Percentiles rank a stretch among this genome's conserved stretches.
These are phyloP conservation scores for Begonia peltatifolia DNA, from an alignment of 306 rosid species.

Conservation along the genomic window DNA sequence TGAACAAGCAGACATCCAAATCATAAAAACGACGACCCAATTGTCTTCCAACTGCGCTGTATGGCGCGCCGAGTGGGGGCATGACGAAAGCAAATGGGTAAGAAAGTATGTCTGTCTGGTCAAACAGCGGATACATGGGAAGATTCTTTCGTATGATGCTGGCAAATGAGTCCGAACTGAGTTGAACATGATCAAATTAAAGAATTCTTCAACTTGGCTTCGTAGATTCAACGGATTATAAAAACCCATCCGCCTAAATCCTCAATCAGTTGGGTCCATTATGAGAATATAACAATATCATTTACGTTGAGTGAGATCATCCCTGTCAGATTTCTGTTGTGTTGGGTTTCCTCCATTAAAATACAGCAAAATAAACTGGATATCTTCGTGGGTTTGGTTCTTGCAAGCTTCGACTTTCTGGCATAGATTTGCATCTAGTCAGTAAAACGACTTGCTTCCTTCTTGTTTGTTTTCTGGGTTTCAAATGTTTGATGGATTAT, in stretches of 20 bases:
- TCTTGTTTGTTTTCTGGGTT: no score
- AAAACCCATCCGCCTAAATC: slow-evolving; percentile 13
- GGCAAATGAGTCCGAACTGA: slow-evolving; percentile 28
- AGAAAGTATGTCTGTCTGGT: not conserved
- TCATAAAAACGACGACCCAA: no score
- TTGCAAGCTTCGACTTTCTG: no score
- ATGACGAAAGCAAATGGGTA: no score
- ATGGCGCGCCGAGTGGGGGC: no score
- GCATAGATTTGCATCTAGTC: no score
- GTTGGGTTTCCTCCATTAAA: not conserved
- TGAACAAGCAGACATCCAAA: no score
- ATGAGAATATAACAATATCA: not conserved
- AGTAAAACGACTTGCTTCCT: no score
- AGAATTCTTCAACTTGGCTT: slow-evolving; percentile 27
- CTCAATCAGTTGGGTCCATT: slow-evolving; percentile 14
- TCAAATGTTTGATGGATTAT: no score
- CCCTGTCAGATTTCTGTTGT: not conserved
- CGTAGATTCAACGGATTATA: slow-evolving; percentile 12
- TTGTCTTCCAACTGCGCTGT: no score
- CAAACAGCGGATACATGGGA: slow-evolving; percentile 13
- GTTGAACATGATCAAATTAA: slow-evolving; percentile 9
- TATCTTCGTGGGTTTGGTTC: no score
- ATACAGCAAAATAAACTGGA: no score
- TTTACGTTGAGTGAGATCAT: slow-evolving; percentile 13
- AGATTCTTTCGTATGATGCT: slow-evolving; percentile 37